Base-by-base conservation (phyloP, 2,329 filamentous ascomycete genomes). In the Balansia obtecta region DNA sequence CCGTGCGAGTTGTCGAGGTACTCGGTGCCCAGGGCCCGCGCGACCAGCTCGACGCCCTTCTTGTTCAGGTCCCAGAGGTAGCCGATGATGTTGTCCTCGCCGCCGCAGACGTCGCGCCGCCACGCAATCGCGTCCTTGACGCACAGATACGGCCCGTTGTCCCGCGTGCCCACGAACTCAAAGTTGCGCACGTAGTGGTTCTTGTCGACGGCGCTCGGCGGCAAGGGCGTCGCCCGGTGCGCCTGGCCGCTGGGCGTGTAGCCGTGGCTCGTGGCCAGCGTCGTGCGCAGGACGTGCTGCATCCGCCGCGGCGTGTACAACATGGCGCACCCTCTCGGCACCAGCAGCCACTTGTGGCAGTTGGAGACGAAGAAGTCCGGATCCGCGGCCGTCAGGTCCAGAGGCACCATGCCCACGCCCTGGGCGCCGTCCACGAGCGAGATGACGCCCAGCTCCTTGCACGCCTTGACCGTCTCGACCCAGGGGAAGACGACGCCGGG, bases 361-460 rank as follows among this genome's bases (percentile, higher is more conserved):
- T 96, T 96, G 50, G 76, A 84, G 13, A 91, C 77, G 61, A 94
- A 87, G 68, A 95, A 96, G 65, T 96, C 90, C 0, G 88, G 83
- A 54, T 89, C 78, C 2, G 89, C 68, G 4, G 68, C 64, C 0
- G 62, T 55, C 13, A 96, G 67, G 64, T 94, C 79, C 8, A 96
- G 65, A 1, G 76, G 72, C 8, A 95, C 74, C 66, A 93, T 85
- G 2, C 91, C 91, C 22, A 95, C 69, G 1, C 85, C 84, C 66
- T 97, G 91, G 0, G 91, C 91, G 15, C 80, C 90, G 63, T 97
- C 91, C 38, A 96, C 72, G 18, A 88, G 70, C 58, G 84, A 89
- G 49, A 91, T 62, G 3, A 96, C 70, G 0, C 77, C 79, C 22
- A 83, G 70, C 51, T 83, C 76, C 43, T 73, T 76, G 63, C 89